phyloP scores from a whole-genome alignment of 352 stramenopile genomes.

The Plasmopara viticola region DNA sequence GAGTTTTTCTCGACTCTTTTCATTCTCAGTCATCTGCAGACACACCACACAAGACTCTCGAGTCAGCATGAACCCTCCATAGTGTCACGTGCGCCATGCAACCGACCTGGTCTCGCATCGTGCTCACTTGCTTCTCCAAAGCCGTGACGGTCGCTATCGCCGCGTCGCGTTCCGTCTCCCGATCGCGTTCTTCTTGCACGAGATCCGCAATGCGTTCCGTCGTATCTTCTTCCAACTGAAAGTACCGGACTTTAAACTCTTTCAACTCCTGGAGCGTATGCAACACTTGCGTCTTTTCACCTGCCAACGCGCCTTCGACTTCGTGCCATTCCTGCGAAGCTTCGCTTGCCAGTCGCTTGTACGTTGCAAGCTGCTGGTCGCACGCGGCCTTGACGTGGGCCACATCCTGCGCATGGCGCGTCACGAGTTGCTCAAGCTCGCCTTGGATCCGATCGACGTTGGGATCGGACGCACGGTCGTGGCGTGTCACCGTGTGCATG shows the following conservation, averaged over 20 bases:
- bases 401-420: slow-evolving; percentile 39
- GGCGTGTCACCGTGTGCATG: slow-evolving; percentile 18
- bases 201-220: slow-evolving; percentile 61
- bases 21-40: slow-evolving; percentile 24
- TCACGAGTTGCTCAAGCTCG: slow-evolving; percentile 28
- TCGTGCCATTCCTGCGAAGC: slow-evolving; percentile 69
- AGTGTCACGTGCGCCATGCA: neutral
- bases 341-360: slow-evolving; percentile 51
- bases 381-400: slow-evolving; percentile 39
- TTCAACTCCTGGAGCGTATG: slow-evolving; percentile 56
- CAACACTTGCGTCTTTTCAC: slow-evolving; percentile 53
- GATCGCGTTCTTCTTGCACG: slow-evolving; percentile 48
- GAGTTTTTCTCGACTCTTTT: slow-evolving; percentile 28
- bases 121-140: slow-evolving; percentile 29
- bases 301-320: slow-evolving; percentile 47
- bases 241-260: slow-evolving; percentile 65
- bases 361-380: slow-evolving; percentile 55
- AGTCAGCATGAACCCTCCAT: neutral
- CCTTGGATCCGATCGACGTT: slow-evolving; percentile 23
- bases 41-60: neutral
- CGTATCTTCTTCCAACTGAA: slow-evolving; percentile 51
- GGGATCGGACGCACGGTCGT: slow-evolving; percentile 2
- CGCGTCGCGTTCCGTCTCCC: slow-evolving; percentile 34
- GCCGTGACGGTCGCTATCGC: slow-evolving; percentile 7
- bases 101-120: slow-evolving; percentile 32